These are phyloP conservation scores for Ilyonectria sp. DNA, from an alignment of 2,329 filamentous ascomycete genomes.

Conservation along the genomic window DNA sequence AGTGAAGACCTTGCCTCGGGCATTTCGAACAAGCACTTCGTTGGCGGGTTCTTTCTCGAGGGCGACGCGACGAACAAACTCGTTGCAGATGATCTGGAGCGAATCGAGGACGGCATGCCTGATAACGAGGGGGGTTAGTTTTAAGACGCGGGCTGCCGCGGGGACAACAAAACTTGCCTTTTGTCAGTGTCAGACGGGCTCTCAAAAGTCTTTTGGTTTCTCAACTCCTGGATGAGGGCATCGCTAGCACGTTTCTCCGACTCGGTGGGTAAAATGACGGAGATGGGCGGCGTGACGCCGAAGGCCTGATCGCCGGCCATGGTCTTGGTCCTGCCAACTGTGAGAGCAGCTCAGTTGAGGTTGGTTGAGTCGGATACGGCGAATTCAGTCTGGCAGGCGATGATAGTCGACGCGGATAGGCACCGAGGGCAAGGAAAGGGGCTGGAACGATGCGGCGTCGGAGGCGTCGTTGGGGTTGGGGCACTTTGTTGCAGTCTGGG, in stretches of 20 bases:
- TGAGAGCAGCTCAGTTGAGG: slow-evolving; percentile 17
- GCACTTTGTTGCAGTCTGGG: slow-evolving; percentile 9
- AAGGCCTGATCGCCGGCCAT: slow-evolving; percentile 59
- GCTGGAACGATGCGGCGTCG: background rate
- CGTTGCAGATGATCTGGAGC: slow-evolving; percentile 84
- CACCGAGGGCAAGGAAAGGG: background rate
- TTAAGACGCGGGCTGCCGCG: background rate
- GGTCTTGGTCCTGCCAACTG: slow-evolving; percentile 22
- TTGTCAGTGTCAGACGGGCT: slow-evolving; percentile 85
- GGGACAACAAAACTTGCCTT: slow-evolving; percentile 67
- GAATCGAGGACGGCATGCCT: slow-evolving; percentile 82
- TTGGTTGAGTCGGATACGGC: background rate
- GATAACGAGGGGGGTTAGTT: slow-evolving; percentile 33
- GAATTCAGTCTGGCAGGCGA: background rate
- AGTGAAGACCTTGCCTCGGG: slow-evolving; percentile 93
- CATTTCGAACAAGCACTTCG: slow-evolving; percentile 83
- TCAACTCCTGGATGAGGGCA: slow-evolving; percentile 86
- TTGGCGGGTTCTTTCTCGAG: slow-evolving; percentile 80
- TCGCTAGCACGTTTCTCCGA: slow-evolving; percentile 84
- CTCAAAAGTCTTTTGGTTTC: slow-evolving; percentile 93
- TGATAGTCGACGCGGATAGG: slow-evolving; percentile 1
- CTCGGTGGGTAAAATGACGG: slow-evolving; percentile 80
- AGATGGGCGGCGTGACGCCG: slow-evolving; percentile 90
- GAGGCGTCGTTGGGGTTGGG: background rate
- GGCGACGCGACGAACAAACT: slow-evolving; percentile 89